These are phyloP conservation scores for Cucurbita argyrosperma DNA, from an alignment of 306 rosid species.

Conservation along the genomic window DNA sequence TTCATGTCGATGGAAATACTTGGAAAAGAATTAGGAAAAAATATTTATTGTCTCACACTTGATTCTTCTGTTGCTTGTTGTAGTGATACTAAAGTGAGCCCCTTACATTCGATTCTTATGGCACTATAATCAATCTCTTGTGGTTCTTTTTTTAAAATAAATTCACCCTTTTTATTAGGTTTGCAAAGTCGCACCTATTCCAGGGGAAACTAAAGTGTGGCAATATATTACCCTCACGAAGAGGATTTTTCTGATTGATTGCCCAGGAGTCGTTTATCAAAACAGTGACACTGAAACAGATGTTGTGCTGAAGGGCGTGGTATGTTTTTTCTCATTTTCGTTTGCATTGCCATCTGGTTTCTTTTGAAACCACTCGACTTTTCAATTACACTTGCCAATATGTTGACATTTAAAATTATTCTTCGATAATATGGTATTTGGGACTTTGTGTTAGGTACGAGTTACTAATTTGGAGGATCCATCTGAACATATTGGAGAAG, in stretches of 20 bases:
- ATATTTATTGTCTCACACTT: too few species aligned
- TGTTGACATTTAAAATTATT: neutral
- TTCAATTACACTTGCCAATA: neutral
- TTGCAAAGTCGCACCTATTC: constrained; percentile 97
- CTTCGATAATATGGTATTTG: neutral
- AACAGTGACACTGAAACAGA: constrained; percentile 75
- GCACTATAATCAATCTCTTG: neutral
- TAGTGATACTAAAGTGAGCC: neutral
- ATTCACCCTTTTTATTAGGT: constrained; percentile 29
- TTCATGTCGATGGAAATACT: neutral
- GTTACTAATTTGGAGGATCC: constrained; percentile 93
- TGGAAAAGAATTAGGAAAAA: neutral
- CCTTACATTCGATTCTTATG: neutral
- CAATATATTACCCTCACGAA: constrained; percentile 89
- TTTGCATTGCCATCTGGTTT: neutral
- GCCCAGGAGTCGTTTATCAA: constrained; percentile 92
- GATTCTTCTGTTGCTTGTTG: neutral
- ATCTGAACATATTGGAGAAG: constrained; percentile 88
- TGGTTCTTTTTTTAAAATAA: too few species aligned
- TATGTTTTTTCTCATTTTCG: constrained; percentile 17
- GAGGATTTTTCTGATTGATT: constrained; percentile 86
- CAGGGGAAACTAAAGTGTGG: constrained; percentile 97
- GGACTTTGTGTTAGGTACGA: constrained; percentile 46
- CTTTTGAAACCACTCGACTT: neutral
- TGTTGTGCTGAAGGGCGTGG: constrained; percentile 87